Evolutionary conservation across 768 basidiomycete species (phyloP), one percentile per base, ranked within the genome.

Genomic region (Trametes gibbosa): DNA sequence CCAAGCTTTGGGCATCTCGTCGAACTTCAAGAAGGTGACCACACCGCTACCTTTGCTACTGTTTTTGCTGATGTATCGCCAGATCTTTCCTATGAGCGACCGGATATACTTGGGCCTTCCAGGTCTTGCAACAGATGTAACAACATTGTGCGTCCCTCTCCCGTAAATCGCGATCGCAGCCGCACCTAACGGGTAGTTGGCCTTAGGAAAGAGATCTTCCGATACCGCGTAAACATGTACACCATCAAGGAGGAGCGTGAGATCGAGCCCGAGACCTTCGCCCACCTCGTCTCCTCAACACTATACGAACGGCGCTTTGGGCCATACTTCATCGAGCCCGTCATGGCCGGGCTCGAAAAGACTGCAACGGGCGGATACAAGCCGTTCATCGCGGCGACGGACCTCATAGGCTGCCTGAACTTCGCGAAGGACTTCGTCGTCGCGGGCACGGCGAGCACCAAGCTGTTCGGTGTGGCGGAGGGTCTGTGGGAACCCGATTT

Each of bases 221-320:
- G 97, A 53, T 95, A 89, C 76, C 83, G 95, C 64, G 89, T 96
- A 58, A 99, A 99, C 79, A 95, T 98, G 92, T 98, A 98, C 76
- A 91, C 92, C 32, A 98, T 99, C 81, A 99, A 99, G 75, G 96
- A 99, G 75, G 96, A 97, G 71, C 85, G 96, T 63, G 89, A 96
- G 69, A 97, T 99, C 68, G 87, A 92, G 65, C 97, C 97, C 43
- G 88, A 95, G 78, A 93, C 94, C 7, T 98, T 98, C 74, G 90
- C 94, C 25, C 94, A 95, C 69, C 87, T 99, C 63, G 89, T 98
- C 61, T 93, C 92, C 42, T 95, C 92, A 52, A 96, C 95, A 21
- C 82, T 99, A 16, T 99, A 98, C 73, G 94, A 98, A 74, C 86
- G 85, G 70, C 85, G 97, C 73, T 99, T 98, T 69, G 92, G 92